A percentile compares a stretch with the other conserved stretches of the same genome.
Evolutionary conservation across 1,284 basidiomycete species (phyloP).

Genomic region (Volvariella volvacea): DNA sequence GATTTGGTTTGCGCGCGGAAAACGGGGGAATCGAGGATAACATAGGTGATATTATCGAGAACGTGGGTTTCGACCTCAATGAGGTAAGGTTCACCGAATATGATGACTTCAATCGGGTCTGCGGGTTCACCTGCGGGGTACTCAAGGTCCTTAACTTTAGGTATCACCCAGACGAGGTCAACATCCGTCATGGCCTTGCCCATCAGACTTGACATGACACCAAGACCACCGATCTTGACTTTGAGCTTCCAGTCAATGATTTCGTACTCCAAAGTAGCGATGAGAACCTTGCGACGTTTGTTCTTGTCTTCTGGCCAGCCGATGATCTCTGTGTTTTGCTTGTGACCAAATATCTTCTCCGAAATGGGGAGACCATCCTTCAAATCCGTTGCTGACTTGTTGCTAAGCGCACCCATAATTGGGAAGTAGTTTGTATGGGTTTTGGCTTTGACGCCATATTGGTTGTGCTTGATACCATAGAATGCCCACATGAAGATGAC

Average conservation of each 20-base stretch:
- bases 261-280: slow-evolving; percentile 90
- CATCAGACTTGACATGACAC: slow-evolving; percentile 95
- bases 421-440: slow-evolving; percentile 69
- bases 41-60: slow-evolving; percentile 89
- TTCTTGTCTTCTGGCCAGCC: slow-evolving; percentile 90
- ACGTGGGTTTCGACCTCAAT: slow-evolving; percentile 91
- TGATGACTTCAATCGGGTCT: slow-evolving; percentile 91
- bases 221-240: slow-evolving; percentile 93
- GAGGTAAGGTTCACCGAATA: slow-evolving; percentile 90
- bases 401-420: slow-evolving; percentile 58
- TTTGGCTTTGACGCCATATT: slow-evolving; percentile 78
- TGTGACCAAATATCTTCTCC: slow-evolving; percentile 63
- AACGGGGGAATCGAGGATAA: slow-evolving; percentile 88
- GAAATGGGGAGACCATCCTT: slow-evolving; percentile 48
- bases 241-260: slow-evolving; percentile 95
- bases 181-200: slow-evolving; percentile 96
- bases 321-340: slow-evolving; percentile 59
- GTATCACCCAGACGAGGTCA: slow-evolving; percentile 87
- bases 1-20: slow-evolving; percentile 93
- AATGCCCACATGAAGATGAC: slow-evolving; percentile 90
- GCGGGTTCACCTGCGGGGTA: slow-evolving; percentile 87
- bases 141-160: slow-evolving; percentile 89
- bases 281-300: slow-evolving; percentile 85
- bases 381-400: slow-evolving; percentile 60
- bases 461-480: slow-evolving; percentile 92